phyloP scores from a whole-genome alignment of 768 basidiomycete genomes.

The Suillus cothurnatus region DNA sequence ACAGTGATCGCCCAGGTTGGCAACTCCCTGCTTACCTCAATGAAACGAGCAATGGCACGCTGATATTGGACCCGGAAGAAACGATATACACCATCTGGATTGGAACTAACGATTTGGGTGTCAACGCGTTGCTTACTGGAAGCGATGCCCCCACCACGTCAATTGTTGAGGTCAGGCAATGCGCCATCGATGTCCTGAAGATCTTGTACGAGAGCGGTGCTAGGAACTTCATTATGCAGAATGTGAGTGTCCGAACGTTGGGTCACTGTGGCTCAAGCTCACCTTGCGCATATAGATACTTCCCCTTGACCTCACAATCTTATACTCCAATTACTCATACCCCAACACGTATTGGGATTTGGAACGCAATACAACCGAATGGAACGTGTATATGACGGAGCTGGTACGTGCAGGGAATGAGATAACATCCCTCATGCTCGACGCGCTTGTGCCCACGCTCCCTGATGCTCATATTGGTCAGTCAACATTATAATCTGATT shows the following conservation, averaged over 20 bases:
- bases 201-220: slow-evolving; percentile 58
- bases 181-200: slow-evolving; percentile 63
- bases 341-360: slow-evolving; percentile 53
- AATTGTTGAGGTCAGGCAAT: slow-evolving; percentile 56
- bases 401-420: slow-evolving; percentile 53
- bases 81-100: slow-evolving; percentile 72
- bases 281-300: slow-evolving; percentile 47
- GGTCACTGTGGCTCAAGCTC: background rate
- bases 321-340: slow-evolving; percentile 52
- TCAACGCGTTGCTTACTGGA: slow-evolving; percentile 54
- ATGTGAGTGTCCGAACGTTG: slow-evolving; percentile 41
- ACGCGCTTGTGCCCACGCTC: slow-evolving; percentile 48
- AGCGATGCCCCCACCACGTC: slow-evolving; percentile 47
- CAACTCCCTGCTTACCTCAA: slow-evolving; percentile 52
- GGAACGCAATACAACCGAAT: slow-evolving; percentile 55
- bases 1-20: slow-evolving; percentile 8
- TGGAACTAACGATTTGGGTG: slow-evolving; percentile 67
- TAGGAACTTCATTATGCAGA: slow-evolving; percentile 70
- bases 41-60: slow-evolving; percentile 42
- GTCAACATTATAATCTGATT: slow-evolving; percentile 13
- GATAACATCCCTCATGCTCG: slow-evolving; percentile 52
- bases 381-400: slow-evolving; percentile 58
- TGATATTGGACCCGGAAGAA: slow-evolving; percentile 41
- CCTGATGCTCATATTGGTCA: slow-evolving; percentile 60
- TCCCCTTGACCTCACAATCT: slow-evolving; percentile 50